Base-by-base conservation (phyloP, 352 stramenopile species). In the Halophytophthora polymorphica region DNA sequence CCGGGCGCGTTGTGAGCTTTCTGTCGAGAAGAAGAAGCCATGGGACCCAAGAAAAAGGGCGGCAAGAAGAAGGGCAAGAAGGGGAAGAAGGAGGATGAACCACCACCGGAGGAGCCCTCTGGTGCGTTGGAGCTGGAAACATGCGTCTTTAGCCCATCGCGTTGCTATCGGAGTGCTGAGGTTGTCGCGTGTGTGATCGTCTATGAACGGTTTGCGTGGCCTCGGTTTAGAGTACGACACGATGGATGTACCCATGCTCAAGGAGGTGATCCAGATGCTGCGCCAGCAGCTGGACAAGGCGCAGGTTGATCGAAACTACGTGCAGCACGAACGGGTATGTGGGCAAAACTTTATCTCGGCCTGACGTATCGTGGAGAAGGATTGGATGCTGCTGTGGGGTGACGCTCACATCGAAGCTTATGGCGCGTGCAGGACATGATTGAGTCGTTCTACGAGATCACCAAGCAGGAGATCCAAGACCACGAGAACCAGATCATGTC, bases 371-470 rank as follows among this genome's bases (percentile, higher is more conserved):
- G n/a, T n/a, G n/a, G n/a, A n/a, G n/a, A n/a, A n/a, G n/a, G n/a
- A n/a, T n/a, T n/a, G n/a, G n/a, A n/a, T n/a, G n/a, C n/a, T n/a
- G n/a, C n/a, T n/a, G n/a, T n/a, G n/a, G 25, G 25, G 5, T 45
- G 39, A 45, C 19, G 10, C 33, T 60, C 2, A 37, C 19, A 7
- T 49, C 0, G 1, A 23, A 49, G 38, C 22, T 14, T 14, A 13
- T 39, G 18, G 6, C 2, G 25, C 25, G 25, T 37, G 17, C 60
- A 95, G 83, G 92, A 98, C 69, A 96, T 94, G 65, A 97, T 98
- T 56, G 89, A 97, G 72, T 96, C 83, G 43, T 97, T 97, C 53
- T 98, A 97, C 60, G 86, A 98, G 51, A 95, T 97, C 56, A 96
- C 85, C n/a, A 92, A 89, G 64, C 73, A 88, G 25, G 93, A 98